Evolutionary conservation across 2,329 filamentous ascomycete genomes (phyloP), one percentile per base, ranked within the genome.

Genomic region (Leptographium flavum): DNA sequence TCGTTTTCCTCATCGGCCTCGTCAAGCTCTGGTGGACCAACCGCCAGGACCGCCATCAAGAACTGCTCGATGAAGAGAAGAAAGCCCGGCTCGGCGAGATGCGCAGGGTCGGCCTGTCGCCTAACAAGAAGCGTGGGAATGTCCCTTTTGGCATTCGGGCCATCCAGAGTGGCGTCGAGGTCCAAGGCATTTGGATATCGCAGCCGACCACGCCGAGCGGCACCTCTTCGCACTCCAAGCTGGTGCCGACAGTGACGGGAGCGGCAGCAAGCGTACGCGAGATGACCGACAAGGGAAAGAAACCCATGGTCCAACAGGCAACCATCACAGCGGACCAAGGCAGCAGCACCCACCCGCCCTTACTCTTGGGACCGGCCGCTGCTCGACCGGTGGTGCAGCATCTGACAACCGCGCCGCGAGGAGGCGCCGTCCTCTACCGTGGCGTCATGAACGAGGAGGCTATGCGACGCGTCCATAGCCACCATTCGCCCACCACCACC

Each of bases 141-240:
- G 76, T 93, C 31, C 87, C 87, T 0, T 95, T 95, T 56, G 88
- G 90, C 19, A 76, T 92, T 44, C 79, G 83, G 53, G 88, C 88
- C 7, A 76, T 95, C 39, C 81, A 94, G 59, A 83, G 76, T 53
- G 87, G 87, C 6, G 69, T 93, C 37, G 76, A 90, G 57, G 76
- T 94, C 8, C 85, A 94, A 51, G 88, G 87, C 4, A 87, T 95
- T 42, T 87, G 83, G 80, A 76, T 83, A 42, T 80, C 77, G 22
- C 65, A 67, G 43, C 67, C 70, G 38, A 61, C 64, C 10, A 67
- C 66, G 11, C 65, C 68, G 11, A 55, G 47, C 42, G 46, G 45
- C 21, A 52, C 49, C 31, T 47, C 52, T 21, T 43, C 48, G 23
- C 50, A 46, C 2, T 49, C 49, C 15, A 57, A 53, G 35, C 39